A percentile compares a stretch with the other conserved stretches of the same genome.
Evolutionary conservation across 805 yeast species (phyloP).

Genomic region (Starmerella cellae): DNA sequence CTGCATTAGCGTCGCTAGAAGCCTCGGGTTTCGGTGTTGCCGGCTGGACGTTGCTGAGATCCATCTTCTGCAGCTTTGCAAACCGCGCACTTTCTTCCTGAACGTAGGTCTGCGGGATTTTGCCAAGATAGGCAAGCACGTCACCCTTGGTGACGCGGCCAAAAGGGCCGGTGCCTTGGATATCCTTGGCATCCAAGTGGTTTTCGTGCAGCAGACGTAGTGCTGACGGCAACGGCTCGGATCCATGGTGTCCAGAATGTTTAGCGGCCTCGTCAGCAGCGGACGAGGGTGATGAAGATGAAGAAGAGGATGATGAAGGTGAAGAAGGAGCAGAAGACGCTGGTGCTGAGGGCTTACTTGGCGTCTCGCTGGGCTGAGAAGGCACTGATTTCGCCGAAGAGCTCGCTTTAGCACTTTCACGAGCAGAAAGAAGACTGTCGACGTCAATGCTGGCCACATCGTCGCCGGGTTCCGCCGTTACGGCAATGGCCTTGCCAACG

Average conservation of each 20-base stretch:
- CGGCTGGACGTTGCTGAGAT: slow-evolving; percentile 47
- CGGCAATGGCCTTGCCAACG: slow-evolving; percentile 86
- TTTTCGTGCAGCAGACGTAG: slow-evolving; percentile 57
- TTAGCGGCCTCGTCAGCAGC: slow-evolving; percentile 10
- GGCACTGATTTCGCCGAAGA: slow-evolving; percentile 14
- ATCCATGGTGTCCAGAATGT: slow-evolving; percentile 40
- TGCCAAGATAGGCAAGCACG: slow-evolving; percentile 70
- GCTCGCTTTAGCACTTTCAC: slow-evolving; percentile 8
- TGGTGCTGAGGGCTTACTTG: slow-evolving; percentile 3
- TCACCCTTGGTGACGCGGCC: slow-evolving; percentile 88
- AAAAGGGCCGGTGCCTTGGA: slow-evolving; percentile 75
- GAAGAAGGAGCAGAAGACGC: slow-evolving; percentile 11
- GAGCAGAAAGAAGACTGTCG: slow-evolving; percentile 34
- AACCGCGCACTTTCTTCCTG: slow-evolving; percentile 43
- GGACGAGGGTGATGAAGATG: slow-evolving; percentile 9
- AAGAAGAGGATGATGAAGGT: slow-evolving; percentile 1
- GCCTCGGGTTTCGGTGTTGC: slow-evolving; percentile 23
- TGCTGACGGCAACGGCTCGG: slow-evolving; percentile 34
- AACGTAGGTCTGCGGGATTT: slow-evolving; percentile 46
- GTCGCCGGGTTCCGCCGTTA: slow-evolving; percentile 76
- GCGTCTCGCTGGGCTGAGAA: slow-evolving; percentile 10
- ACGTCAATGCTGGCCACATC: slow-evolving; percentile 51
- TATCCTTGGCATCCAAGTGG: slow-evolving; percentile 49
- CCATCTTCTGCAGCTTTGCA: slow-evolving; percentile 47
- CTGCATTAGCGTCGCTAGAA: slow-evolving; percentile 13